These are phyloP conservation scores for Claviceps sp. DNA, from an alignment of 2,329 filamentous ascomycete genomes.

Conservation along the genomic window DNA sequence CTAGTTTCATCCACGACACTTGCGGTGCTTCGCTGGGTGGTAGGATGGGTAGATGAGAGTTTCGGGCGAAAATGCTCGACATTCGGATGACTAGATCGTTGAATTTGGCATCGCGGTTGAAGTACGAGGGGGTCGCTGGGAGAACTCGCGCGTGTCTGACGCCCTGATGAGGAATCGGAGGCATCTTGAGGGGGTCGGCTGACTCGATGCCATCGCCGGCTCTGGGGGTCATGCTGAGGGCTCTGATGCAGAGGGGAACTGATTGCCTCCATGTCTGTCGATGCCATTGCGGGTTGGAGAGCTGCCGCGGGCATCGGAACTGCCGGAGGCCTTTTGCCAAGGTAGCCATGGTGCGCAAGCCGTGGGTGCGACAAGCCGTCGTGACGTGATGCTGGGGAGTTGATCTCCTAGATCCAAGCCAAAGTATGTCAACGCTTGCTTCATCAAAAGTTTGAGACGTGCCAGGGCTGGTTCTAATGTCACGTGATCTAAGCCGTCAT, in stretches of 20 bases:
- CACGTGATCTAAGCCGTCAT: slow-evolving; percentile 9
- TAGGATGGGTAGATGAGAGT: slow-evolving; percentile 59
- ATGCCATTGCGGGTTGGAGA: slow-evolving; percentile 17
- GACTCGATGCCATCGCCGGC: slow-evolving; percentile 4
- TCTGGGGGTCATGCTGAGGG: slow-evolving; percentile 10
- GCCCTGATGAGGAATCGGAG: slow-evolving; percentile 17
- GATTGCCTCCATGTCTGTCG: slow-evolving; percentile 12
- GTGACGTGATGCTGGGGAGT: background rate
- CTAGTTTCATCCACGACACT: slow-evolving; percentile 67
- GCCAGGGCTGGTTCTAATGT: background rate
- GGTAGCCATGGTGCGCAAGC: slow-evolving; percentile 18
- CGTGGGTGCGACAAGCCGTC: background rate
- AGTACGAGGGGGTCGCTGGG: slow-evolving; percentile 85
- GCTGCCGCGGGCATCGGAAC: slow-evolving; percentile 20
- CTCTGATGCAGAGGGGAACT: slow-evolving; percentile 15
- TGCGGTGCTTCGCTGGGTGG: slow-evolving; percentile 52
- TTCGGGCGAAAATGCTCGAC: slow-evolving; percentile 56
- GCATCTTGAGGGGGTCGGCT: slow-evolving; percentile 1
- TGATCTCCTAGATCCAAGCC: background rate
- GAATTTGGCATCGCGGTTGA: slow-evolving; percentile 73
- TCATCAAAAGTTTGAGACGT: background rate
- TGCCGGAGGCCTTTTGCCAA: slow-evolving; percentile 22
- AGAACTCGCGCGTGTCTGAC: slow-evolving; percentile 54
- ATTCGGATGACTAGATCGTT: slow-evolving; percentile 72
- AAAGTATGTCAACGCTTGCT: background rate